Percentiles rank a stretch among this genome's conserved stretches.
Conservation (phyloP, 2,329 filamentous ascomycete species). For the Aspergillus piperis region DNA sequence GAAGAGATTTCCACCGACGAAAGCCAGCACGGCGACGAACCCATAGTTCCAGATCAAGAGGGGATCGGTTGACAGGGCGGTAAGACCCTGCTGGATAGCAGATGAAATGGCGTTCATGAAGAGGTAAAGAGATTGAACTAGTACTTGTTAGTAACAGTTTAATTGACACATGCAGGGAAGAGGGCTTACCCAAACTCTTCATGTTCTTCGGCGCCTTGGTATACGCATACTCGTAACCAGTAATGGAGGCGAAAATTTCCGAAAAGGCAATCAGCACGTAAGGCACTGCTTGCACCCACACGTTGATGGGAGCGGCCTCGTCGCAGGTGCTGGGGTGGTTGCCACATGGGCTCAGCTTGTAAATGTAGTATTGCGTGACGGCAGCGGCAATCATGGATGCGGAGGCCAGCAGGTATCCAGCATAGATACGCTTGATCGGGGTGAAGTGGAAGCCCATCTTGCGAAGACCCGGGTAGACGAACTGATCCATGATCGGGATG, state of each 20-base stretch:
- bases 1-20: constrained; percentile 64
- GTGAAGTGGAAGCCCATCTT: constrained; percentile 51
- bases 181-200: constrained; percentile 61
- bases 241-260: constrained; percentile 60
- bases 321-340: constrained; percentile 53
- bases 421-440: constrained; percentile 55
- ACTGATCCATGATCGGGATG: constrained; percentile 55
- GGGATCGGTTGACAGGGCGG: constrained; percentile 63
- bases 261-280: constrained; percentile 58
- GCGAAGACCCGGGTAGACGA: constrained; percentile 54
- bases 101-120: constrained; percentile 69
- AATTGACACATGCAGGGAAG: constrained; percentile 65
- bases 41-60: constrained; percentile 74
- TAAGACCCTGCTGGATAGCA: constrained; percentile 69
- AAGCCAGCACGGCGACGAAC: constrained; percentile 62
- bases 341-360: constrained; percentile 63
- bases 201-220: constrained; percentile 77
- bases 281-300: constrained; percentile 55
- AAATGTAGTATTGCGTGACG: constrained; percentile 55
- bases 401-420: constrained; percentile 52
- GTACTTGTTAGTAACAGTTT: constrained; percentile 50
- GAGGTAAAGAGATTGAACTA: constrained; percentile 64
- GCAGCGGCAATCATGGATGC: constrained; percentile 54
- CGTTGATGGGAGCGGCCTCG: constrained; percentile 60
- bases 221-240: constrained; percentile 72